Percentiles rank a stretch among this genome's conserved stretches.
These are phyloP conservation scores for Gamsiella multidivaricata DNA, from an alignment of 192 early-diverging fungal genomes.

Conservation along the genomic window DNA sequence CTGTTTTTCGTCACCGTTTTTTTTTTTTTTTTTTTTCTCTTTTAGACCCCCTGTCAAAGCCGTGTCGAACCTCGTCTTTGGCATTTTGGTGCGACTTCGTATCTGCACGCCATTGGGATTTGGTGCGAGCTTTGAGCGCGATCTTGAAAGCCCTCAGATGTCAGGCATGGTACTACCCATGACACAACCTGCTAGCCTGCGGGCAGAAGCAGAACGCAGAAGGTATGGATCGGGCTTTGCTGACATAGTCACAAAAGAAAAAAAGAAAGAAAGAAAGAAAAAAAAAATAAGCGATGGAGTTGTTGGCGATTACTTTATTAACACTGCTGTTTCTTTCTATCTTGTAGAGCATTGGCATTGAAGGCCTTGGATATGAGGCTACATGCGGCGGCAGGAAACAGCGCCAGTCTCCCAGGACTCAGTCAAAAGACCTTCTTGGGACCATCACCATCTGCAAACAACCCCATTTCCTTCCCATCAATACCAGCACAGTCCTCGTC, in stretches of 20 bases:
- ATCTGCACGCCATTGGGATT: slow-evolving; percentile 63
- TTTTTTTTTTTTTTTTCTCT: neutral
- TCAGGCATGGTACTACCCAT: slow-evolving; percentile 42
- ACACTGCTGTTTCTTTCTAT: neutral
- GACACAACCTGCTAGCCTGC: slow-evolving; percentile 57
- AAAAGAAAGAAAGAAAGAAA: neutral
- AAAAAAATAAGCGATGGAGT: neutral
- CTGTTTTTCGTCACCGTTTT: too few relatives aligned
- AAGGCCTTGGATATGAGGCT: slow-evolving; percentile 74
- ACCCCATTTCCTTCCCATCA: slow-evolving; percentile 15
- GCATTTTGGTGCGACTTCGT: slow-evolving; percentile 62
- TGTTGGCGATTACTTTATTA: neutral
- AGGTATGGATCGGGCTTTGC: slow-evolving; percentile 39
- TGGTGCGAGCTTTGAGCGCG: slow-evolving; percentile 45
- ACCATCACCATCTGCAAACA: slow-evolving; percentile 26
- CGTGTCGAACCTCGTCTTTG: slow-evolving; percentile 74
- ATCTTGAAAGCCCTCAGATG: slow-evolving; percentile 58
- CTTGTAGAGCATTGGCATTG: slow-evolving; percentile 76
- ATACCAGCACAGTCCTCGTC: slow-evolving; percentile 6
- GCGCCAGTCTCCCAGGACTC: slow-evolving; percentile 35
- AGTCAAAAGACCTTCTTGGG: slow-evolving; percentile 38
- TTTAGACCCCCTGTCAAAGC: slow-evolving; percentile 70
- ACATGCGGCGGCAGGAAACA: slow-evolving; percentile 49
- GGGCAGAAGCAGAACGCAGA: slow-evolving; percentile 76
- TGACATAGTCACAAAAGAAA: neutral